Evolutionary conservation across 2,329 filamentous ascomycete species (phyloP), one percentile per base, ranked within the genome.

Genomic region (Coniochaeta sp.): DNA sequence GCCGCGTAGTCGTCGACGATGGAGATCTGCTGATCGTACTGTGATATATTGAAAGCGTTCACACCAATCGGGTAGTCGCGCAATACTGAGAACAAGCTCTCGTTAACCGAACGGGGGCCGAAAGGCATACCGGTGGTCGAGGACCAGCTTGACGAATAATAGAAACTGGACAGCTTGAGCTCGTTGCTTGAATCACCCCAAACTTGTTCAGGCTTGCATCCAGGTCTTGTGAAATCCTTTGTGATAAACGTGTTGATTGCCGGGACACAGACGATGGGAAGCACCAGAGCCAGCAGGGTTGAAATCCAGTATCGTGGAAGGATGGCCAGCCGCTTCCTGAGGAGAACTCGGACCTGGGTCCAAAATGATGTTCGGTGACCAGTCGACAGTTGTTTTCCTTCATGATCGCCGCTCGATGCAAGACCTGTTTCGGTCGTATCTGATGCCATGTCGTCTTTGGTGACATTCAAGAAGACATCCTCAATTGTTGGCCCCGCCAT

Each of bases 1-100:
- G 79, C 76, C n/a, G 75, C 69, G 1, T 84, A 68, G 1, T 73
- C 79, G 58, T 81, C 71, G 3, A 84, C 77, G 2, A 76, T 62
- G 33, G 79, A 71, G 6, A 74, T 62, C 34, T 64, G 60, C 28
- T 65, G 62, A 9, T 67, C 62, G 6, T 69, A 65, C 31, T 66
- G 22, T 17, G 40, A 40, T 19, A 60, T 43, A 22, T 62, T 26
- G 47, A 62, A 62, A 2, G 19, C 7, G 14, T 28, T n/a, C 1
- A 36, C 19, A 6, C 60, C 61, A 17, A 65, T 43, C 1, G 64
- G 61, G 22, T 57, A 64, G 34, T 60, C 57, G 14, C 50, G 58
- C 14, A 65, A 8, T 14, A 55, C 61, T 0, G 57, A 22, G 31
- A 31, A 61, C 5, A 64, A 14, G 12, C 56, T 57, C 26, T 60